These are phyloP conservation scores for Hypomontagnella submonticulosa DNA, from an alignment of 495 filamentous ascomycete genomes.

Conservation along the genomic window DNA sequence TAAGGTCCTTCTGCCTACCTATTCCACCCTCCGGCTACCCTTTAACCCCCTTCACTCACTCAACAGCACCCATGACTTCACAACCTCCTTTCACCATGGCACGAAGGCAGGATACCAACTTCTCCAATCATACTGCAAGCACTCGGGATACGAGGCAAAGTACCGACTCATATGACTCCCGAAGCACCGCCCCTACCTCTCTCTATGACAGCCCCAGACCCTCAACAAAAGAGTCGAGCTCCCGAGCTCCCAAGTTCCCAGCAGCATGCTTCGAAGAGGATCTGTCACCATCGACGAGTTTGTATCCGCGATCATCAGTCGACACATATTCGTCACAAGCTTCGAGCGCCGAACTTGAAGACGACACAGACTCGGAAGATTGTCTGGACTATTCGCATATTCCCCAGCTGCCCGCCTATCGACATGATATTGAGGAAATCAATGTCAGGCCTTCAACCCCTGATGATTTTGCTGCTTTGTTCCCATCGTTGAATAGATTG, in stretches of 20 bases:
- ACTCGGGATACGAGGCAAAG: constrained; percentile 71
- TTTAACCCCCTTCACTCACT: constrained; percentile 15
- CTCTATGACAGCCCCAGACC: constrained; percentile 66
- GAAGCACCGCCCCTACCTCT: constrained; percentile 75
- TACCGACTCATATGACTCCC: constrained; percentile 70
- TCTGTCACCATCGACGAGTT: constrained; percentile 58
- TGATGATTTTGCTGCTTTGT: constrained; percentile 84
- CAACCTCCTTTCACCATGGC: constrained; percentile 41
- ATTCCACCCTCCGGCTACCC: constrained; percentile 9
- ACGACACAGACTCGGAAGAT: constrained; percentile 62
- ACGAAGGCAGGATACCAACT: constrained; percentile 43
- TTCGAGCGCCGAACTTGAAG: constrained; percentile 72
- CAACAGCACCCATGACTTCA: constrained; percentile 34
- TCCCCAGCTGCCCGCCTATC: constrained; percentile 68
- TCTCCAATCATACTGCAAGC: constrained; percentile 57
- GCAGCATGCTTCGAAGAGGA: constrained; percentile 57
- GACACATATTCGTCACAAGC: constrained; percentile 82
- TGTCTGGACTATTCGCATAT: constrained; percentile 56
- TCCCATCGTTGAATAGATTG: constrained; percentile 83
- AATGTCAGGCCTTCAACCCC: constrained; percentile 80
- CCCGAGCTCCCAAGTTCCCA: constrained; percentile 51
- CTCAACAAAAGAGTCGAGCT: constrained; percentile 58
- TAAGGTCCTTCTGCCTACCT: constrained; percentile 28
- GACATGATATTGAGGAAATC: constrained; percentile 67
- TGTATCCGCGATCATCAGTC: constrained; percentile 71